phyloP scores from a whole-genome alignment of 305 asterid genomes.

The Fraxinus sp. region DNA sequence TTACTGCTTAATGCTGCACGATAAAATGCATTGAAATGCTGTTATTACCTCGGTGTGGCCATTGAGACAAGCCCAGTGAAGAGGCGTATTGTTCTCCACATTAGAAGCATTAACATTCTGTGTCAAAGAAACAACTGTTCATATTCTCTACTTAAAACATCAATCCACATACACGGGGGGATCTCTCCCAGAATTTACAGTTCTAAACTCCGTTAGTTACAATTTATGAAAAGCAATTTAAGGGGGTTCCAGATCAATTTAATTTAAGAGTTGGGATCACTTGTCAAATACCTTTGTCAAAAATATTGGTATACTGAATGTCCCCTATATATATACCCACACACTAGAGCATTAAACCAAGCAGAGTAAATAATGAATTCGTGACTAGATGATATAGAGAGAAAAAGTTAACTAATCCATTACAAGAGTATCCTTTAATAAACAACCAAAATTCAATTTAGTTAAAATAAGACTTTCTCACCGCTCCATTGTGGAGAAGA shows the following conservation, averaged over 20 bases:
- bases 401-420: not conserved
- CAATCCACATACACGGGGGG: not conserved
- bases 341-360: not conserved
- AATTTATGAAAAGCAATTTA: too few species aligned
- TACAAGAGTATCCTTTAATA: not conserved
- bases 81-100: conserved; percentile 80
- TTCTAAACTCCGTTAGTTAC: not conserved
- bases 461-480: conserved; percentile 33
- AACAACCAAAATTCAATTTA: conserved; percentile 5
- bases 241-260: too few species aligned
- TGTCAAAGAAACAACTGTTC: conserved; percentile 20
- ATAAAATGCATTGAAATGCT: not conserved
- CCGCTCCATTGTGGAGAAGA: conserved; percentile 73
- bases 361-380: not conserved
- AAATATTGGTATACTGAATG: too few species aligned
- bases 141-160: not conserved
- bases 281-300: too few species aligned
- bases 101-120: conserved; percentile 90
- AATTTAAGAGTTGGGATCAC: too few species aligned
- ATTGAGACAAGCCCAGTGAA: conserved; percentile 94
- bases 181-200: not conserved
- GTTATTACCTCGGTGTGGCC: conserved; percentile 71
- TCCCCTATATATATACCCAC: too few species aligned
- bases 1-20: not conserved
- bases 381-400: not conserved